A percentile compares a stretch with the other conserved stretches of the same genome.
phyloP scores from a whole-genome alignment of 1,284 basidiomycete genomes.

The Violaceomyces palustris region DNA sequence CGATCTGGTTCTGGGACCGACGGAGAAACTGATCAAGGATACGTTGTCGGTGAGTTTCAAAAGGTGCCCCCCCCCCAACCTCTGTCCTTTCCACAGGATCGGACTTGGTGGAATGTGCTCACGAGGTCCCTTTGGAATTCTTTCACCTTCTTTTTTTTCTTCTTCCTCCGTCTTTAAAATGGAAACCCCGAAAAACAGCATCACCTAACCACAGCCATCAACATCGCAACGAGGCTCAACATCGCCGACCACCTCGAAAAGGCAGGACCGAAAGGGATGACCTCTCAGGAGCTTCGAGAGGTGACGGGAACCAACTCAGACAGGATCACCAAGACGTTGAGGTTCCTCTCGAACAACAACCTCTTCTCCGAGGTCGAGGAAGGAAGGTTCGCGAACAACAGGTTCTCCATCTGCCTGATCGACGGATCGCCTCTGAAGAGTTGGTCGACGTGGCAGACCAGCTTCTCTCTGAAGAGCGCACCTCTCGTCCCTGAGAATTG shows the following conservation, averaged over 20 bases:
- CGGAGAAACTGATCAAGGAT: slow-evolving; percentile 6
- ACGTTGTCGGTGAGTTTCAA: slow-evolving; percentile 8
- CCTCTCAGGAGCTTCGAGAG: slow-evolving; percentile 4
- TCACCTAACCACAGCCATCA: slow-evolving; percentile 8
- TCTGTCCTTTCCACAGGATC: too few relatives aligned
- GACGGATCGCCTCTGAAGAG: slow-evolving; percentile 9
- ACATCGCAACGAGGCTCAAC: slow-evolving; percentile 13
- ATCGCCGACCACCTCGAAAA: slow-evolving; percentile 9
- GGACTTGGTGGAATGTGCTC: too few relatives aligned
- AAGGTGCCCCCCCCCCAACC: too few relatives aligned
- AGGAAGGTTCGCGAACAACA: slow-evolving; percentile 13
- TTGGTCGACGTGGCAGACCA: slow-evolving; percentile 10
- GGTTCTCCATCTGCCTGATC: slow-evolving; percentile 9
- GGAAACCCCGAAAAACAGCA: too few relatives aligned
- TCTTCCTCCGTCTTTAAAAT: too few relatives aligned
- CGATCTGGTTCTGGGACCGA: slow-evolving; percentile 6
- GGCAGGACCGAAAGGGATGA: slow-evolving; percentile 1
- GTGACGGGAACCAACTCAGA: slow-evolving; percentile 2
- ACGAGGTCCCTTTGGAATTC: too few relatives aligned
- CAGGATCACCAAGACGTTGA: slow-evolving; percentile 9
- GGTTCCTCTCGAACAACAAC: slow-evolving; percentile 13
- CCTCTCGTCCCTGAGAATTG: slow-evolving; percentile 6
- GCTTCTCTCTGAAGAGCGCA: slow-evolving; percentile 1
- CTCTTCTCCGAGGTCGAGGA: slow-evolving; percentile 12
- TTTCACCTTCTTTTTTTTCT: too few relatives aligned